Percentiles rank a stretch among this genome's conserved stretches.
Evolutionary conservation across 148 eudicot genomes (phyloP).

Genomic region (Pouteria glomerata): DNA sequence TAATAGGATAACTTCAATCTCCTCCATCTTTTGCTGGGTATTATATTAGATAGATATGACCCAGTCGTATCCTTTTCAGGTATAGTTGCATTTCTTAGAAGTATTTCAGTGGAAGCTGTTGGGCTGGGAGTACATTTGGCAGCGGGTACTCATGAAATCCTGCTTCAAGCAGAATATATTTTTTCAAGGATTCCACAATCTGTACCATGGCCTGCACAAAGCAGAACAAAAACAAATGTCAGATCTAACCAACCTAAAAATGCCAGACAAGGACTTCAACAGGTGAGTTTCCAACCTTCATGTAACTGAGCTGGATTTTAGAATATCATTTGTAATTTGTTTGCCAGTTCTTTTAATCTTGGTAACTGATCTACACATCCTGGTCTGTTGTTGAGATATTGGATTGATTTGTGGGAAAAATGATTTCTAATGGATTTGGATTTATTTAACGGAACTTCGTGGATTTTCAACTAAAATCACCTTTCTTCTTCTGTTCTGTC

Average conservation of each 20-base stretch:
- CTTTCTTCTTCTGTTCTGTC: not conserved
- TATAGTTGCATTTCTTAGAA: constrained; percentile 80
- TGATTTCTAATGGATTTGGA: not conserved
- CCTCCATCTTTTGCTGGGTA: not conserved
- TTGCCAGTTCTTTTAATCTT: constrained; percentile 1
- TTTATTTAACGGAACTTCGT: not conserved
- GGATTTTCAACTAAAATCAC: not conserved
- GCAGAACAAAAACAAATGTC: constrained; percentile 32
- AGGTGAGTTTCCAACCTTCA: constrained; percentile 36
- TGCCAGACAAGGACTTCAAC: constrained; percentile 81
- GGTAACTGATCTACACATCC: not conserved
- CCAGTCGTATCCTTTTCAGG: constrained; percentile 37
- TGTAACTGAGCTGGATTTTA: not conserved
- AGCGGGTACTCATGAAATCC: constrained; percentile 84
- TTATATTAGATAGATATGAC: not conserved
- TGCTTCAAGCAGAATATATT: constrained; percentile 75
- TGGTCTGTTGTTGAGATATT: not conserved
- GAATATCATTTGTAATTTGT: not conserved
- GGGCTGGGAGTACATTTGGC: constrained; percentile 93
- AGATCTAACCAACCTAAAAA: constrained; percentile 70
- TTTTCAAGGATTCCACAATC: constrained; percentile 72
- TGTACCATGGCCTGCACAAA: constrained; percentile 40
- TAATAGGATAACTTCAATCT: not conserved
- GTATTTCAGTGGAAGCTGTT: constrained; percentile 91
- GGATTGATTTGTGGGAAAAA: not conserved